Conservation (phyloP, 2,329 filamentous ascomycete species). For the Trichoderma breve region DNA sequence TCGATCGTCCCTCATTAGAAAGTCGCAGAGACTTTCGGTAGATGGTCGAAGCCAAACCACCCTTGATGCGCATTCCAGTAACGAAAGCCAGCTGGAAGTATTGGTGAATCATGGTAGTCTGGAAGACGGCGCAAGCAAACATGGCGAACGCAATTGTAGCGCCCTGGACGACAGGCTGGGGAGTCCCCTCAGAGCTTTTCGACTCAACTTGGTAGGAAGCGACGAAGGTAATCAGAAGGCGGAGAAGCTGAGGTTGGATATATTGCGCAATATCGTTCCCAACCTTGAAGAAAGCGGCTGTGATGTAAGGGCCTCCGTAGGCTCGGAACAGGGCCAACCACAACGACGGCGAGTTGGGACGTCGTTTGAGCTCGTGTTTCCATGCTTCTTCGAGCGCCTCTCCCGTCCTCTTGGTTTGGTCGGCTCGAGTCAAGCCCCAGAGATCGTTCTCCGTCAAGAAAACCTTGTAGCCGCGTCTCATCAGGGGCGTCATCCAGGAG, state of each 20-base stretch:
- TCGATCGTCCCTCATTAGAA: slow-evolving; percentile 85
- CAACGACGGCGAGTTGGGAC: slow-evolving; percentile 61
- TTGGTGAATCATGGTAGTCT: slow-evolving; percentile 91
- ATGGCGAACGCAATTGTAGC: slow-evolving; percentile 86
- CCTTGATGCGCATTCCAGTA: slow-evolving; percentile 95
- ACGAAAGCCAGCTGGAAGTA: slow-evolving; percentile 96
- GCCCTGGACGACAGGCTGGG: slow-evolving; percentile 78
- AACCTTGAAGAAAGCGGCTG: slow-evolving; percentile 84
- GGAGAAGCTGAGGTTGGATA: slow-evolving; percentile 84
- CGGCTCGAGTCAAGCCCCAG: slow-evolving; percentile 81
- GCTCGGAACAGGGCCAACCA: slow-evolving; percentile 83
- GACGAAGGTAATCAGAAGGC: slow-evolving; percentile 80
- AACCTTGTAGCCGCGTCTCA: slow-evolving; percentile 89
- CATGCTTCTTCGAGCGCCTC: slow-evolving; percentile 71
- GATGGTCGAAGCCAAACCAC: slow-evolving; percentile 82
- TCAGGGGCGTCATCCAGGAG: slow-evolving; percentile 98
- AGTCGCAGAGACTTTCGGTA: slow-evolving; percentile 87
- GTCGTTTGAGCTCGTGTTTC: slow-evolving; percentile 67
- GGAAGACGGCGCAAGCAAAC: slow-evolving; percentile 82
- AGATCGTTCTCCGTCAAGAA: slow-evolving; percentile 93
- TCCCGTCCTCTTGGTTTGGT: slow-evolving; percentile 75
- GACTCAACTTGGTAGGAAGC: slow-evolving; percentile 62
- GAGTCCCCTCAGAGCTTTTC: slow-evolving; percentile 44
- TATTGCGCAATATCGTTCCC: slow-evolving; percentile 84
- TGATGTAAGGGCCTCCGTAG: slow-evolving; percentile 80